These are phyloP conservation scores for Mucor lusitanicus DNA, from an alignment of 371 early-diverging fungal species.

Conservation along the genomic window DNA sequence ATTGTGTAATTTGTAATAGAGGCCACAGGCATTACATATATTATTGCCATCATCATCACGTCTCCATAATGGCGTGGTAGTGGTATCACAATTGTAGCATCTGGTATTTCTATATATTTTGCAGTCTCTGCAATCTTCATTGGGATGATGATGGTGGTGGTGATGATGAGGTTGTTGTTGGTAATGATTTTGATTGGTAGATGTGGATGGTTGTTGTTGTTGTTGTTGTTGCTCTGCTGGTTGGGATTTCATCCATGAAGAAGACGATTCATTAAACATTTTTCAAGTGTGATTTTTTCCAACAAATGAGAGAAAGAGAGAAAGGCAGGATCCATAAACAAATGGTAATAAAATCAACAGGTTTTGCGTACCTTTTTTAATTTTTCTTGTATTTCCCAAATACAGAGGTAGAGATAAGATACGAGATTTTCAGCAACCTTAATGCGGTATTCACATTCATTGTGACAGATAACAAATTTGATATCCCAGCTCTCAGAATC, in stretches of 20 bases:
- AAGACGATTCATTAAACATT: neutral
- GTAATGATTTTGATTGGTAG: neutral
- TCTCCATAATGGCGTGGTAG: conserved; percentile 78
- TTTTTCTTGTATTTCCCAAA: conserved; percentile 5
- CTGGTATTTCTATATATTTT: conserved; percentile 7
- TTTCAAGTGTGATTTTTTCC: neutral
- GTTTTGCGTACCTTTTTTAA: conserved; percentile 1
- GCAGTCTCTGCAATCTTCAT: conserved; percentile 12
- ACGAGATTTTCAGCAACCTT: conserved; percentile 9
- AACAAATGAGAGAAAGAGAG: neutral
- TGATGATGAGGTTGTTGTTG: neutral
- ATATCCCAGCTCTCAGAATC: neutral
- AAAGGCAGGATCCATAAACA: neutral
- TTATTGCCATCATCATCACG: conserved; percentile 58
- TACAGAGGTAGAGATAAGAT: conserved; percentile 9
- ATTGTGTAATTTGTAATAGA: conserved; percentile 70
- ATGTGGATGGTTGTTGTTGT: neutral
- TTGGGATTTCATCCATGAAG: neutral
- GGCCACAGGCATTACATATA: conserved; percentile 78
- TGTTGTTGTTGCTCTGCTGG: neutral
- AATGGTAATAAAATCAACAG: neutral
- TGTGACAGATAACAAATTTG: conserved; percentile 10
- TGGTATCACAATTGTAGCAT: conserved; percentile 69
- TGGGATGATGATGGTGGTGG: neutral
- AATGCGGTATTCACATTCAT: neutral